These are phyloP conservation scores for Isatis tinctoria DNA, from an alignment of 345 rosid genomes.

Conservation along the genomic window DNA sequence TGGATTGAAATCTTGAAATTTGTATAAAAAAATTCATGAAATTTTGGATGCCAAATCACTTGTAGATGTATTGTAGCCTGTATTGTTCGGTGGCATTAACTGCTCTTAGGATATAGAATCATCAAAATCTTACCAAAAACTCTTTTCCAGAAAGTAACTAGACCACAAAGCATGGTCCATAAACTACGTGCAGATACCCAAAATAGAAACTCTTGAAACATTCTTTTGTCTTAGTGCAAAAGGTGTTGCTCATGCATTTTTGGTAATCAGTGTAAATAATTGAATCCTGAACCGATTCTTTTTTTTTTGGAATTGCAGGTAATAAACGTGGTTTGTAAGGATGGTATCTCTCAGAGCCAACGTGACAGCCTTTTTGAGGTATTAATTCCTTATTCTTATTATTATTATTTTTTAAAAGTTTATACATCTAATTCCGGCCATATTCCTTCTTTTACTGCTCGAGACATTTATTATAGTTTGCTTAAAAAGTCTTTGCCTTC, in stretches of 20 bases:
- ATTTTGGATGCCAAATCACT: slow-evolving; percentile 5
- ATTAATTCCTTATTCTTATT: slow-evolving; percentile 5
- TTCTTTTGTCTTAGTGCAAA: not conserved
- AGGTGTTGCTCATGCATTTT: not conserved
- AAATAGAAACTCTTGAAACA: not conserved
- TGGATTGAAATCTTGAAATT: slow-evolving; percentile 1
- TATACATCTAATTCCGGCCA: not conserved
- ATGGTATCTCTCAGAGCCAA: slow-evolving; percentile 54
- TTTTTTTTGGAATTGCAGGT: slow-evolving; percentile 47
- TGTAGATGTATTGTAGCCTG: not conserved
- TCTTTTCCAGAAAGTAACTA: slow-evolving; percentile 3
- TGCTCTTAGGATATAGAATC: slow-evolving; percentile 9
- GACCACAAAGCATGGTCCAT: slow-evolving; percentile 8
- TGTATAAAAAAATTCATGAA: slow-evolving; percentile 7
- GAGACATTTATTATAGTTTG: not conserved
- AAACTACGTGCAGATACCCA: not conserved
- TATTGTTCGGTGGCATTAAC: not conserved
- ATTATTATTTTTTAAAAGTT: not conserved
- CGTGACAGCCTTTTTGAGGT: slow-evolving; percentile 62
- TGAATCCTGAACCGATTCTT: not conserved
- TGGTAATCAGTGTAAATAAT: not conserved
- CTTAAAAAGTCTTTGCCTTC: slow-evolving; percentile 6
- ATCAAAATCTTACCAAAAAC: not conserved
- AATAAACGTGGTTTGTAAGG: slow-evolving; percentile 64
- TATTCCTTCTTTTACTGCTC: not conserved